Base-by-base conservation (phyloP, 345 rosid genomes). In the Citrus medica region DNA sequence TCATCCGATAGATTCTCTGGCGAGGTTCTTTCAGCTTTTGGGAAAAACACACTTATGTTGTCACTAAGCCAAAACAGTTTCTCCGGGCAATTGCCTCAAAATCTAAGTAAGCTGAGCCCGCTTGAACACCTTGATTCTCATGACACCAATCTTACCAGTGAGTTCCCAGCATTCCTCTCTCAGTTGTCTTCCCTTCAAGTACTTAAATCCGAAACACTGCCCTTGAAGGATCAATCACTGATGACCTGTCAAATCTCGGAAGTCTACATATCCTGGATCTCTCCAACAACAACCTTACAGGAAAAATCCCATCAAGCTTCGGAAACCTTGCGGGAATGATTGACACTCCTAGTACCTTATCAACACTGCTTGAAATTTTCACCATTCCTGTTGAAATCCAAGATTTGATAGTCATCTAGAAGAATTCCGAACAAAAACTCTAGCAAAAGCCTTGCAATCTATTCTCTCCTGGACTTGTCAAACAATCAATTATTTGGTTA, bases 391-490 rank as follows among this genome's bases (percentile, higher is more conserved):
- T 73, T 14, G 76, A 55, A 5, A 27, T 27, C 69, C 55, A 58
- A 3, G 68, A 73, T 17, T 79, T 85, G 35, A 71, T 61, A 4
- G 83, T 84, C 14, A 76, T 62, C 53, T 80, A 86, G 89, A 88
- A 86, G 75, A 79, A 71, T 0, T 76, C 76, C 22, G 79, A 78
- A 66, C 84, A 33, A 80, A 82, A 62, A 22, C 73, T 88, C 62
- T 28, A 33, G 35, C 27, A 56, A 17, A 40, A 76, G 80, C 12
- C 64, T 75, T 0, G 68, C 27, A 22, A 38, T 78, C 25, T 86
- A 83, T 68, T 77, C 85, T 1, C 60, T 88, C 19, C 59, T 83
- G 40, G 91, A 86, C 53, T 56, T 88, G 62, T 86, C 88, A 71
- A 86, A 74, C 28, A 88, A 86, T 68, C 74, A 67, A 40, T 76